Evolutionary conservation across 371 early-diverging fungal genomes (phyloP).

Genomic region (Umbelopsis sp.): DNA sequence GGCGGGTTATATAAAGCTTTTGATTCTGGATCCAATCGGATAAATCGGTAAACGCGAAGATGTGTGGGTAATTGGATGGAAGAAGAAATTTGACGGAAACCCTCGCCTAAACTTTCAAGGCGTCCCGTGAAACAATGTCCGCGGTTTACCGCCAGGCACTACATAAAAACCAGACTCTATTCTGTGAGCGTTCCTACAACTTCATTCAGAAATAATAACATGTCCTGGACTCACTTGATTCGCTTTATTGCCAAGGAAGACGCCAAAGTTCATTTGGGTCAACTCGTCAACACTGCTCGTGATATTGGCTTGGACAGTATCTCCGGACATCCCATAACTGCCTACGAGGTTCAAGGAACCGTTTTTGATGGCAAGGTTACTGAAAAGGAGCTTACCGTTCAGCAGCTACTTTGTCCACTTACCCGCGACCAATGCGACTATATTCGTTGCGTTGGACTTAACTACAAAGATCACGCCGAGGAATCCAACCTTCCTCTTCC

Average conservation of each 20-base stretch:
- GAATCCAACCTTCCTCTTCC: slow-evolving; percentile 49
- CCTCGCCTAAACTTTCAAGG: no score
- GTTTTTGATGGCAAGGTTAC: slow-evolving; percentile 18
- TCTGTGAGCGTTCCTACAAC: neutral
- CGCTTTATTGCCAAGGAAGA: slow-evolving; percentile 20
- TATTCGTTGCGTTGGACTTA: slow-evolving; percentile 52
- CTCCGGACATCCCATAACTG: neutral
- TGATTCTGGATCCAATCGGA: neutral
- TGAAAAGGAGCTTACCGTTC: slow-evolving; percentile 2
- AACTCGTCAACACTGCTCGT: neutral
- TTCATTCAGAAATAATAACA: neutral
- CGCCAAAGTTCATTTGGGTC: slow-evolving; percentile 3
- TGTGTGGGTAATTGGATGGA: neutral
- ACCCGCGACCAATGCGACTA: slow-evolving; percentile 18
- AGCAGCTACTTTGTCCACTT: neutral
- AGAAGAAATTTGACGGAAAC: no score
- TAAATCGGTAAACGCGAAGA: neutral
- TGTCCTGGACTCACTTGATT: slow-evolving; percentile 18
- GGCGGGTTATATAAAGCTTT: neutral
- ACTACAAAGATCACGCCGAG: slow-evolving; percentile 53
- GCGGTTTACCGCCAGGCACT: neutral
- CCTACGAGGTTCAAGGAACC: slow-evolving; percentile 9
- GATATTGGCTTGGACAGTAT: slow-evolving; percentile 18
- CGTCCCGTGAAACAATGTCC: no score
- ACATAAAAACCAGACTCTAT: neutral